Percentiles rank a stretch among this genome's conserved stretches.
Evolutionary conservation across 106 monocot genomes (phyloP).

Genomic region (Platanthera zijinensis): DNA sequence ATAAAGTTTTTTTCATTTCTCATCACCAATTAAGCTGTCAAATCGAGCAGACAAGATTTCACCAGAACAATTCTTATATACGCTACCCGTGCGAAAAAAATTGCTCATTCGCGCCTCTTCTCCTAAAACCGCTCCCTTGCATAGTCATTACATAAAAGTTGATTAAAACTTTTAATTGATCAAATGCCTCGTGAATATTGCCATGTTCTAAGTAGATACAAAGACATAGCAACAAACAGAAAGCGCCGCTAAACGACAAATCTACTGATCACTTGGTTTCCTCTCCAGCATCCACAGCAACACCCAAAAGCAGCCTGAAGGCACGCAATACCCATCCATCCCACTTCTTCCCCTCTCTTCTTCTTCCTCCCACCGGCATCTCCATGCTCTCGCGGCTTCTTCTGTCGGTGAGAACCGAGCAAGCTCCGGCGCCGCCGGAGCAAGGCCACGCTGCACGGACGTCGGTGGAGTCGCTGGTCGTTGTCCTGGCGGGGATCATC

Average conservation of each 20-base stretch:
- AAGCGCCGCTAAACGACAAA: not conserved
- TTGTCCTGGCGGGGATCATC: conserved; percentile 14
- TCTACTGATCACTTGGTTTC: not conserved
- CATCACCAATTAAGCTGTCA: no score
- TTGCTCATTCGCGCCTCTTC: no score
- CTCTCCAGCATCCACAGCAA: not conserved
- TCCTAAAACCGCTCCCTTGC: no score
- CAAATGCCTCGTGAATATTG: no score
- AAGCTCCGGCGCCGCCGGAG: not conserved
- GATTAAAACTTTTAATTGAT: no score
- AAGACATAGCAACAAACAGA: not conserved
- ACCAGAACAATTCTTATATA: no score
- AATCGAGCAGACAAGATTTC: no score
- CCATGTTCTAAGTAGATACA: not conserved
- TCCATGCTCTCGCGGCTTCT: not conserved
- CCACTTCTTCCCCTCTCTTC: not conserved
- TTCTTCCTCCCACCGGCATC: not conserved
- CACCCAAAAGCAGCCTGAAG: not conserved
- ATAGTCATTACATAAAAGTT: no score
- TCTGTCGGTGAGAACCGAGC: not conserved
- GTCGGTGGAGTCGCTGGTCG: conserved; percentile 15
- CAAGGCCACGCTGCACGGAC: not conserved
- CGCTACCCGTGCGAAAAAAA: no score
- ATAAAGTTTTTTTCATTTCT: no score
- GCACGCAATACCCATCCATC: no score